Conservation (phyloP, 139 green algal species). For the Coccomyxa sp. region DNA sequence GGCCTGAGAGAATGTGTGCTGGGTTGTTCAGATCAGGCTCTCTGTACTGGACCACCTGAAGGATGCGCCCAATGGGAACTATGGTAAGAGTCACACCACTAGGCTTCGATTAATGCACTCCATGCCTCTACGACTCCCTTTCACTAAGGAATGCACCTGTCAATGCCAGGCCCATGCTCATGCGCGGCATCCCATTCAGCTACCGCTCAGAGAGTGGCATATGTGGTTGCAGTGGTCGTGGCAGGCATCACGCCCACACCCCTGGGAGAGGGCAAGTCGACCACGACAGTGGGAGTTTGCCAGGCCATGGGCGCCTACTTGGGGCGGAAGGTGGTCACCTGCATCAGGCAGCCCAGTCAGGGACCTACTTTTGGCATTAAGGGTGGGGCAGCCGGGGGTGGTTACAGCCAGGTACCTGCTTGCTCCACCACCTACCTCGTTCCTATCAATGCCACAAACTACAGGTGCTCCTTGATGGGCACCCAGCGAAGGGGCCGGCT, state of each 20-base stretch:
- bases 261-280: conserved; percentile 92
- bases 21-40: conserved; percentile 18
- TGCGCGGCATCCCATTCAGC: not conserved
- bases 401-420: conserved; percentile 84
- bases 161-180: not conserved
- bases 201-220: not conserved
- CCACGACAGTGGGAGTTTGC: conserved; percentile 95
- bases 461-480: no score
- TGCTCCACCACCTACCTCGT: not conserved
- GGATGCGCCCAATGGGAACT: conserved; percentile 61
- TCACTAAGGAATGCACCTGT: not conserved
- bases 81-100: conserved; percentile 65
- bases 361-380: conserved; percentile 99
- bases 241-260: conserved; percentile 96
- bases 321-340: conserved; percentile 79
- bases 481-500: no score
- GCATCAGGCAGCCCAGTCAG: conserved; percentile 93
- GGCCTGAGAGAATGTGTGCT: not conserved
- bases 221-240: conserved; percentile 77
- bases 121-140: not conserved
- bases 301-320: conserved; percentile 90
- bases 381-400: conserved; percentile 93
- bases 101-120: not conserved
- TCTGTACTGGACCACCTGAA: conserved; percentile 55
- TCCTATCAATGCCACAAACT: no score